Evolutionary conservation across 164 flowering plant genomes (phyloP), one percentile per base, ranked within the genome.

Genomic region (Dillenia turbinata): DNA sequence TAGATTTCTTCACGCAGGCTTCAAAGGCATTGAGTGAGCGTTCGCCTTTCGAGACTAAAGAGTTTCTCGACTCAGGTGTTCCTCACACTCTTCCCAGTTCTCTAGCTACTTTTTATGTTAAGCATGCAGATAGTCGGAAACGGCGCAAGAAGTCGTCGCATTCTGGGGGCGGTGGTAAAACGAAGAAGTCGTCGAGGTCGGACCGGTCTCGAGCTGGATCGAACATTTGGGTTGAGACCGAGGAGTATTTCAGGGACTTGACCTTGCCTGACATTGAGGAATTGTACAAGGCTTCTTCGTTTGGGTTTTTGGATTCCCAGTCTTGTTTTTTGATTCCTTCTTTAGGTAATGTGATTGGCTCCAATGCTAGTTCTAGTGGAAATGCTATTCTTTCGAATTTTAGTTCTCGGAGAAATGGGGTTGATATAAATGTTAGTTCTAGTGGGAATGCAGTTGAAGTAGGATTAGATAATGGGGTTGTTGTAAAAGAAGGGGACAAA

Each of bases 11-110:
- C 61, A 44, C 84, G 8, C 97, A 92, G 71, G 97, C 97, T 10
- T 57, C 62, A 33, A 95, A 95, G 58, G 82, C 83, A 2, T 77
- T 95, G 0, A 68, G 66, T 6, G 87, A 83, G 69, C 82, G 84
- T 53, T 88, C 83, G 33, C 96, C 97, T 0, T 89, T 79, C 59
- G 99, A 95, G 67, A 24, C 70, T 1, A 91, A 84, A 44, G 96
- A 84, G 8, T 79, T 60, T 14, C 24, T 62, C 11, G 63, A 57
- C 9, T 56, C 68, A 45, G 73, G 71, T 75, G 78, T 72, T 59
- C 65, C 81, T 26, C 40, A 6, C 6, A 81, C 81, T 47, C 73
- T 95, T 46, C 99, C 99, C 0, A 77, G 75, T 67, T 77, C 77
- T 1, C 63, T 92, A 69, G 80, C 88, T 0, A 70, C 71, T 51